Evolutionary conservation across 371 early-diverging fungal species (phyloP), one percentile per base, ranked within the genome.

Genomic region (Mortierella sp.): DNA sequence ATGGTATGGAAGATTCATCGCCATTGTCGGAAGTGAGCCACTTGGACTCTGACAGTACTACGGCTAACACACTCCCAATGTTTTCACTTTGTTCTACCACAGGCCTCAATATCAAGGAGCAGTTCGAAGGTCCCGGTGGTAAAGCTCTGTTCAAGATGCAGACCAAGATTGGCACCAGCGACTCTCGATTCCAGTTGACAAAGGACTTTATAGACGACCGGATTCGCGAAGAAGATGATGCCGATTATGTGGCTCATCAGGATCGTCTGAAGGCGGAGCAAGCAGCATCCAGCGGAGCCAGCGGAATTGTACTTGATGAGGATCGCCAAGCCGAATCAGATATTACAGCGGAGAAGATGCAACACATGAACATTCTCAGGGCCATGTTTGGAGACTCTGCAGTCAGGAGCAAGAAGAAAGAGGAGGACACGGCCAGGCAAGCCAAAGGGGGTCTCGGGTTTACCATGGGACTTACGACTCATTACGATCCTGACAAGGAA

Each of bases 111-210:
- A 85, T 87, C 60, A 85, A 87, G 54, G 85, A 85, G 27, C 85
- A 83, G 14, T 77, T 87, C 27, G 87, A 87, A 66, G 87, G 87
- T 2, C 86, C 84, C 46, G 83, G 71, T 45, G 87, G 87, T 29
- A 83, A 83, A 25, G 82, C 83, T 17, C 52, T 85, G 45, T 65
- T 87, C 29, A 80, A 81, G 57, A 68, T 87, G 54, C 87, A 87
- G 63, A 83, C 80, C 22, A 71, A 63, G 34, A 85, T 83, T 48
- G 83, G 85, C 47, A 74, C 68, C 2, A 76, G 82, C n/a, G 87
- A 87, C 65, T 83, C 84, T 0, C 86, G 87, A 65, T 87, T 87
- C 81, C 85, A 87, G 28, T 45, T 87, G 51, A 81, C 81, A 34
- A 82, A 83, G 62, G 88, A 85, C 45, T 87, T 87, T 56, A 67